A percentile compares a stretch with the other conserved stretches of the same genome.
Evolutionary conservation across 164 flowering plant species (phyloP).

Genomic region (Dillenia suffruticosa): DNA sequence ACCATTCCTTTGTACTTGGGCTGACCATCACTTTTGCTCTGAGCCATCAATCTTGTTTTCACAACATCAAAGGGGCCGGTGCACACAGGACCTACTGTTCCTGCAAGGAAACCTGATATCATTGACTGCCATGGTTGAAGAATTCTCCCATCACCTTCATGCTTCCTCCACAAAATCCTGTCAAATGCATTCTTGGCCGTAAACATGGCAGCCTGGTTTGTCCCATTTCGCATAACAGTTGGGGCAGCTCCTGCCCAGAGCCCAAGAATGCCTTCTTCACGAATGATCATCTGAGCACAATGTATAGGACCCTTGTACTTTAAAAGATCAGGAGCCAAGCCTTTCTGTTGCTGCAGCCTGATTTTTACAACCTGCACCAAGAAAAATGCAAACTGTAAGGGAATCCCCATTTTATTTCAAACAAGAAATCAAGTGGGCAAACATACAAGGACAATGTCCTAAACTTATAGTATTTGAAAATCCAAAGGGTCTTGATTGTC

Average conservation of each 20-base stretch:
- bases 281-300: constrained; percentile 78
- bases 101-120: constrained; percentile 97
- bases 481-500: too few relatives aligned
- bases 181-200: constrained; percentile 90
- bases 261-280: constrained; percentile 86
- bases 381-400: constrained; percentile 5
- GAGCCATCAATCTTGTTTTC: constrained; percentile 98
- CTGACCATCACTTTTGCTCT: constrained; percentile 50
- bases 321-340: constrained; percentile 73
- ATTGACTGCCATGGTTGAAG: constrained; percentile 97
- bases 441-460: too few relatives aligned
- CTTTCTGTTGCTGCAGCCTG: constrained; percentile 88
- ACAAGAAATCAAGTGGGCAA: too few relatives aligned
- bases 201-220: constrained; percentile 98
- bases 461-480: too few relatives aligned
- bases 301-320: constrained; percentile 95
- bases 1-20: constrained; percentile 89
- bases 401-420: too few relatives aligned
- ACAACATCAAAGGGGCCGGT: constrained; percentile 98
- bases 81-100: constrained; percentile 94
- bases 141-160: constrained; percentile 88
- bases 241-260: constrained; percentile 99
- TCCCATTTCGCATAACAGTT: constrained; percentile 97
- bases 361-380: constrained; percentile 90
- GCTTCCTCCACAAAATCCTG: constrained; percentile 71